These are phyloP conservation scores for Jamesozyma spencerorum DNA, from an alignment of 805 yeast genomes.

Conservation along the genomic window DNA sequence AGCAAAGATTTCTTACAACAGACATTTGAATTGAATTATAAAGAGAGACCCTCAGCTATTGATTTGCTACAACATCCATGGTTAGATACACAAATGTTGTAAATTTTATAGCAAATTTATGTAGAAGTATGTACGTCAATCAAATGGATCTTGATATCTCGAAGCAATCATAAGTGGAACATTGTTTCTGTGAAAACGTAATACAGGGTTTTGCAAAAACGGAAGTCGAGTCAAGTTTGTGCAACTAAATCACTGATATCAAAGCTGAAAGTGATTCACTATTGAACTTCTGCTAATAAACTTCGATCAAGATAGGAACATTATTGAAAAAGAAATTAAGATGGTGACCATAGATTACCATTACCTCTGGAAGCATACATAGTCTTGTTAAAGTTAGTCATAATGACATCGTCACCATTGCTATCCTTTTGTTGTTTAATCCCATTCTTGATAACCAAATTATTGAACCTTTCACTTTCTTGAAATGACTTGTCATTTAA, in stretches of 20 bases:
- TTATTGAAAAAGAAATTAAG: constrained; percentile 2
- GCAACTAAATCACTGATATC: no score
- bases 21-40: constrained; percentile 70
- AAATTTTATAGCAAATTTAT: not conserved
- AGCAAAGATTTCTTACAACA: constrained; percentile 56
- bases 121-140: not conserved
- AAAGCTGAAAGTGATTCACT: no score
- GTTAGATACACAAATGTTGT: constrained; percentile 22
- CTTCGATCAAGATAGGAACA: not conserved
- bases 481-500: constrained; percentile 19
- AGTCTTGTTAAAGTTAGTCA: constrained; percentile 38
- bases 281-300: no score
- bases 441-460: constrained; percentile 15
- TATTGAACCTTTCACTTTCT: constrained; percentile 19
- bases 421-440: constrained; percentile 11
- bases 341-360: constrained; percentile 54
- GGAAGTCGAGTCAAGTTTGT: no score
- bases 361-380: constrained; percentile 53
- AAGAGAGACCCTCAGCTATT: constrained; percentile 63
- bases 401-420: constrained; percentile 30
- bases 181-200: no score
- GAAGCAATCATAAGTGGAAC: no score
- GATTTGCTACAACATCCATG: constrained; percentile 50
- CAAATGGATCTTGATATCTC: no score
- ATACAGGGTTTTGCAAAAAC: no score